Conservation (phyloP, 768 basidiomycete species). For the Tephrocybe sp. region DNA sequence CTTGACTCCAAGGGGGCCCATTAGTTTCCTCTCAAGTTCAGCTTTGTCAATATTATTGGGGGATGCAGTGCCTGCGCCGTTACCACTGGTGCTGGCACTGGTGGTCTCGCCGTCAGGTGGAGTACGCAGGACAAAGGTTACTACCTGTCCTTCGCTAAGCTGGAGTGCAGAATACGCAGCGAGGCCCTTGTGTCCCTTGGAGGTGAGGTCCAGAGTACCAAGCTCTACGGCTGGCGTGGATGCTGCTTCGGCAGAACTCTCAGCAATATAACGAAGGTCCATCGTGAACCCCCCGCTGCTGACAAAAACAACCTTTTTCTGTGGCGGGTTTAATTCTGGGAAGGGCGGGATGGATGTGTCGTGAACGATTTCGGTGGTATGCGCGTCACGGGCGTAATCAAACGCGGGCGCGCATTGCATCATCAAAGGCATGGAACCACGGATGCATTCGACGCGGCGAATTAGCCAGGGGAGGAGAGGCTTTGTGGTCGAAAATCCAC, state of each 20-base stretch:
- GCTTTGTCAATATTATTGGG: not conserved
- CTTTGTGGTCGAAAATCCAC: slow-evolving; percentile 37
- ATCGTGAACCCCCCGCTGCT: slow-evolving; percentile 53
- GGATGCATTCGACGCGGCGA: slow-evolving; percentile 83
- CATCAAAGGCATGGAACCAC: slow-evolving; percentile 74
- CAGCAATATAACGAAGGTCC: slow-evolving; percentile 76
- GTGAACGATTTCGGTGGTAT: slow-evolving; percentile 57
- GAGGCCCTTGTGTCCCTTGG: slow-evolving; percentile 72
- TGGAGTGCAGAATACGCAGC: slow-evolving; percentile 56
- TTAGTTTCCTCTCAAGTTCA: slow-evolving; percentile 7
- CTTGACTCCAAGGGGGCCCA: slow-evolving; percentile 30
- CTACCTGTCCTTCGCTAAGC: slow-evolving; percentile 80
- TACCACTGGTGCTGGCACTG: not conserved
- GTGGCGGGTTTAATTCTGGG: slow-evolving; percentile 3
- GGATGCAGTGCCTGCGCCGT: not conserved
- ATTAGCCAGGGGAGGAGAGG: slow-evolving; percentile 83
- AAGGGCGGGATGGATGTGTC: slow-evolving; percentile 33
- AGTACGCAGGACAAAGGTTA: slow-evolving; percentile 85
- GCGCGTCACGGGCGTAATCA: slow-evolving; percentile 82
- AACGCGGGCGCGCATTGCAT: slow-evolving; percentile 96
- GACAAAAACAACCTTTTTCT: slow-evolving; percentile 58
- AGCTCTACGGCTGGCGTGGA: slow-evolving; percentile 52
- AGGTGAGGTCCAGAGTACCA: slow-evolving; percentile 59
- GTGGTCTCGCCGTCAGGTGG: slow-evolving; percentile 35
- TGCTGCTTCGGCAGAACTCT: slow-evolving; percentile 38